Conservation (phyloP, 2,329 filamentous ascomycete genomes). For the Drechslerella coelobrocha region DNA sequence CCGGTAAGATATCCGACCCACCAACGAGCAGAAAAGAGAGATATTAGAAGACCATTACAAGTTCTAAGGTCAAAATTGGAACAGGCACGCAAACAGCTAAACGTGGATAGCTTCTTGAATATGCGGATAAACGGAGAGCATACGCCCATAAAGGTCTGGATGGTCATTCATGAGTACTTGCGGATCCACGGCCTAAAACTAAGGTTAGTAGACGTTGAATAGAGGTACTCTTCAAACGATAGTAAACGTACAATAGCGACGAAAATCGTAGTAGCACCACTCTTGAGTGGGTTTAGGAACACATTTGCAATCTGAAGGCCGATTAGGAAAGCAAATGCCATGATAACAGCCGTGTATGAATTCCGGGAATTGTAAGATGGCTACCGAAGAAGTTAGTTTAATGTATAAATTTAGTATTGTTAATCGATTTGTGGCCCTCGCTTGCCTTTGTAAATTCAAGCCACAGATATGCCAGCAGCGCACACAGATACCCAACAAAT, state of each 20-base stretch:
- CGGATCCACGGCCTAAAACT: conserved; percentile 67
- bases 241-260: conserved; percentile 70
- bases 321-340: conserved; percentile 87
- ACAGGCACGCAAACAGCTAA: not conserved
- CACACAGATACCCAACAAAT: conserved; percentile 82
- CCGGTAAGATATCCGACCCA: too few relatives aligned
- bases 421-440: conserved; percentile 58
- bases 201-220: not conserved
- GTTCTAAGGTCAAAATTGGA: not conserved
- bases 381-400: conserved; percentile 7
- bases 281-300: conserved; percentile 85
- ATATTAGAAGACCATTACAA: conserved; percentile 1
- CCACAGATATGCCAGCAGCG: conserved; percentile 85
- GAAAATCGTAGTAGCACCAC: conserved; percentile 91
- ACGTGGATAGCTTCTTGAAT: conserved; percentile 74
- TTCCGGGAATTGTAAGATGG: conserved; percentile 54
- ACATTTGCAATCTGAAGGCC: conserved; percentile 88
- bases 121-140: conserved; percentile 82
- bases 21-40: not conserved
- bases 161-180: conserved; percentile 81
- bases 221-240: conserved; percentile 60
- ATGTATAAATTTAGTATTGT: not conserved
- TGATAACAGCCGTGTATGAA: conserved; percentile 74
- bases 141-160: conserved; percentile 77
- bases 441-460: conserved; percentile 77